A percentile compares a stretch with the other conserved stretches of the same genome.
Conservation (phyloP, 768 basidiomycete species). For the Calocybe gangraenosa region DNA sequence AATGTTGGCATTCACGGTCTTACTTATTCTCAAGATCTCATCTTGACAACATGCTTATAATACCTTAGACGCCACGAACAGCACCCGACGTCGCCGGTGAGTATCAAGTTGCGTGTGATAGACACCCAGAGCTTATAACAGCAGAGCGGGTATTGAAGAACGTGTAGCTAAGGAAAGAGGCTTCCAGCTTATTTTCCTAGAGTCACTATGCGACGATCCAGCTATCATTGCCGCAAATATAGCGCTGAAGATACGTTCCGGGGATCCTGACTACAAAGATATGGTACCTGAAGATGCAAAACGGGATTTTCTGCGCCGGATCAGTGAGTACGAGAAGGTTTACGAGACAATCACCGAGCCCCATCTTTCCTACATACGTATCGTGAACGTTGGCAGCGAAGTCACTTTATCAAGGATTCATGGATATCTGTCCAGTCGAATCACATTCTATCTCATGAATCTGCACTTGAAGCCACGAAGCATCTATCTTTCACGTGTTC, state of each 20-base stretch:
- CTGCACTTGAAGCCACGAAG: constrained; percentile 93
- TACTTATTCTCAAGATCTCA: background rate
- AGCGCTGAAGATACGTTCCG: constrained; percentile 90
- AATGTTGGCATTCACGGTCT: constrained; percentile 98
- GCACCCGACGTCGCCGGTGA: constrained; percentile 70
- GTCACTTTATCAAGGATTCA: constrained; percentile 85
- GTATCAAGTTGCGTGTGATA: no score
- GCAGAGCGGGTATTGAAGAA: constrained; percentile 76
- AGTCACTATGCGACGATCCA: constrained; percentile 93
- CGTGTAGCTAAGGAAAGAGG: constrained; percentile 86
- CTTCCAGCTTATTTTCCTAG: constrained; percentile 87
- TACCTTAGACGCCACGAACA: constrained; percentile 88
- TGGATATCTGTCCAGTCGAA: constrained; percentile 94
- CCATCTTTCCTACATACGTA: constrained; percentile 84
- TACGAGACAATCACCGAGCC: constrained; percentile 96
- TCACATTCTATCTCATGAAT: constrained; percentile 99
- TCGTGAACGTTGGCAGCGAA: constrained; percentile 89
- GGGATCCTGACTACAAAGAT: constrained; percentile 97
- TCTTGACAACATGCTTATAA: background rate
- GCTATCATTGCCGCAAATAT: constrained; percentile 93
- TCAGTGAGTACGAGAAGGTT: constrained; percentile 89
- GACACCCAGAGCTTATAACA: background rate
- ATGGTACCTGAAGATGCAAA: constrained; percentile 82
- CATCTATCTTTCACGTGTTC: constrained; percentile 92
- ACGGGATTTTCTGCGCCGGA: constrained; percentile 86